Evolutionary conservation across 108 stramenopile species (phyloP), one percentile per base, ranked within the genome.

Genomic region (Tribonema minus): DNA sequence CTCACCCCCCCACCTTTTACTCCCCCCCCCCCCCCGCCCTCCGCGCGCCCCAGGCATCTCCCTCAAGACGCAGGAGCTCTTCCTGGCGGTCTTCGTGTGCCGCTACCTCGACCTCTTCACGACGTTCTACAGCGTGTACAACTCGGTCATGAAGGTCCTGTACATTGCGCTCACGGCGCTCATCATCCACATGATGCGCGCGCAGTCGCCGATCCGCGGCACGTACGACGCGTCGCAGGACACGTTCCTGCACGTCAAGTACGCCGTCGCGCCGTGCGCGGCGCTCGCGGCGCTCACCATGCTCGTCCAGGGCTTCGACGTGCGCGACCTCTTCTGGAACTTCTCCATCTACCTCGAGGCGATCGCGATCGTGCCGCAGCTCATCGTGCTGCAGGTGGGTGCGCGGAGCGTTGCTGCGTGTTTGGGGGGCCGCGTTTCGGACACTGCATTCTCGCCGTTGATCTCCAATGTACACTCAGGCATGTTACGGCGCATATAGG

Each of bases 61-160:
- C 36, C 88, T 98, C 6, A 94, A 96, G 74, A 96, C 98, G 60
- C 97, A 99, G 73, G 97, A 98, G 80, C 92, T 99, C 31, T 99
- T 95, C 87, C 88, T 98, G 58, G 75, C 92, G 23, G 97, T 99
- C 37, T 99, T 99, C 77, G 69, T 96, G 5, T 92, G 93, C 3
- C 82, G 89, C 25, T 88, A 89, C 82, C 37, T 88, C 12, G 88
- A 88, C 66, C 79, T 89, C 1, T 86, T 88, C 39, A 58, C 32
- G 20, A 63, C 36, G 7, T 96, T 87, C 82, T 92, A 92, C 81
- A 91, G 89, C 33, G 58, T 94, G 29, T 99, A 99, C 92, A 99
- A 99, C 81, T 92, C 94, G 41, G 7, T 63, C 70, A 80, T 82
- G 78, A 80, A 77, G 58, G 67, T 77, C 3, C 67, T 99, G 26